A percentile compares a stretch with the other conserved stretches of the same genome.
phyloP scores from a whole-genome alignment of 2,329 filamentous ascomycete genomes.

The Parascedosporium putredinis region DNA sequence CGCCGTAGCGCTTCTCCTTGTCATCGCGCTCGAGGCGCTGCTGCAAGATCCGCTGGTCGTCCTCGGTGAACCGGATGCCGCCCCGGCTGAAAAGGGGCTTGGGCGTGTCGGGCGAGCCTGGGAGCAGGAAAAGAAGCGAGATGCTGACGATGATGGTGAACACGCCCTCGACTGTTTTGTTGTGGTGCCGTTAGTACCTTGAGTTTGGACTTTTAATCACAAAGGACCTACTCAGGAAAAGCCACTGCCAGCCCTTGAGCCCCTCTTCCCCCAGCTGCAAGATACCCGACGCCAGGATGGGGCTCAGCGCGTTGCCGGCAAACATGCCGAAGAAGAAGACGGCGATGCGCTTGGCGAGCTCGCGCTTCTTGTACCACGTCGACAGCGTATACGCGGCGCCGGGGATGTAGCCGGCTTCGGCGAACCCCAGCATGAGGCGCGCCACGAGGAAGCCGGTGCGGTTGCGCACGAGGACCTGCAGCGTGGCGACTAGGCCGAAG shows the following conservation, averaged over 20 bases:
- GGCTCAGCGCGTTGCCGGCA: conserved; percentile 36
- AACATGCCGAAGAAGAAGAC: conserved; percentile 45
- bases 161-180: conserved; percentile 29
- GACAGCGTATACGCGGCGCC: conserved; percentile 40
- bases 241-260: conserved; percentile 38
- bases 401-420: conserved; percentile 41
- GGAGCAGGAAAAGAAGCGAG: conserved; percentile 29
- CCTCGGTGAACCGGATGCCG: conserved; percentile 24
- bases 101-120: conserved; percentile 30
- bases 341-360: conserved; percentile 35
- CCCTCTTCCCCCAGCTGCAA: conserved; percentile 31
- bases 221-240: conserved; percentile 30
- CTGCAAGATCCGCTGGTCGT: conserved; percentile 23
- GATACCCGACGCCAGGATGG: conserved; percentile 36
- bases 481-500: conserved; percentile 34
- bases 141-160: conserved; percentile 30
- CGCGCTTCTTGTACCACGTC: conserved; percentile 36
- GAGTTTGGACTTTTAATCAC: neutral
- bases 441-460: conserved; percentile 33
- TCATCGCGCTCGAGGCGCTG: conserved; percentile 22
- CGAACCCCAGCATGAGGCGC: conserved; percentile 33
- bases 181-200: neutral
- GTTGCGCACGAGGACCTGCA: conserved; percentile 32
- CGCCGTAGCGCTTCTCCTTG: conserved; percentile 19
- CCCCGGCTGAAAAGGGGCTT: conserved; percentile 26